Evolutionary conservation across 2,329 filamentous ascomycete species (phyloP), one percentile per base, ranked within the genome.

Genomic region (Penicillium sp.): DNA sequence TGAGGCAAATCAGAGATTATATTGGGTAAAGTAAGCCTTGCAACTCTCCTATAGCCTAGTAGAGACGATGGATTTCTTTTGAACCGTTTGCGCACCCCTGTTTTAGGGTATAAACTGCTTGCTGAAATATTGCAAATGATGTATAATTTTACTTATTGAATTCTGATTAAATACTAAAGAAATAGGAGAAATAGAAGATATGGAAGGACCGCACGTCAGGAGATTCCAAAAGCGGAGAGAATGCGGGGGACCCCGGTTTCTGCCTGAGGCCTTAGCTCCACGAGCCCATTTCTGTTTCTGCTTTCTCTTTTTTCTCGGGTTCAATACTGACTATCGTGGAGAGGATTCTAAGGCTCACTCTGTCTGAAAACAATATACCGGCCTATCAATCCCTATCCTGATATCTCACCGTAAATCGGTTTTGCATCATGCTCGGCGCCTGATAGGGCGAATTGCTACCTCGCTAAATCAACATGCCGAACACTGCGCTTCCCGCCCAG

Each of bases 381-480:
- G 31, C n/a, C 43, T 53, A 50, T 39, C 11, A n/a, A n/a, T n/a
- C n/a, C n/a, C 31, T 29, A 38, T 23, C 46, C 50, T 33, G 53
- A 52, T n/a, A 50, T 29, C 19, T 29, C 29, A 31, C 48, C 55
- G 56, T 48, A 36, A 43, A 34, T 53, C 36, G 33, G 47, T 27
- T 34, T 36, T 55, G 54, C 59, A 54, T 56, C 56, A 65, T 65
- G 64, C 61, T 60, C 62, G 60, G 63, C 56, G 58, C 54, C 60
- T 64, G 62, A 60, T 65, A 64, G 52, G 44, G 53, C 52, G 40
- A 52, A 47, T 55, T 49, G 51, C 50, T 44, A 53, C 58, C 67
- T 72, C 69, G 70, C 70, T 67, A 64, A 60, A 68, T 62, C 65
- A 70, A 67, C 60, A 74, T 71, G 70, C 65, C 70, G 68, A 74